Evolutionary conservation across 202 grass and related monocot genomes (phyloP), one percentile per base, ranked within the genome.

Genomic region (Carex sylvatica): DNA sequence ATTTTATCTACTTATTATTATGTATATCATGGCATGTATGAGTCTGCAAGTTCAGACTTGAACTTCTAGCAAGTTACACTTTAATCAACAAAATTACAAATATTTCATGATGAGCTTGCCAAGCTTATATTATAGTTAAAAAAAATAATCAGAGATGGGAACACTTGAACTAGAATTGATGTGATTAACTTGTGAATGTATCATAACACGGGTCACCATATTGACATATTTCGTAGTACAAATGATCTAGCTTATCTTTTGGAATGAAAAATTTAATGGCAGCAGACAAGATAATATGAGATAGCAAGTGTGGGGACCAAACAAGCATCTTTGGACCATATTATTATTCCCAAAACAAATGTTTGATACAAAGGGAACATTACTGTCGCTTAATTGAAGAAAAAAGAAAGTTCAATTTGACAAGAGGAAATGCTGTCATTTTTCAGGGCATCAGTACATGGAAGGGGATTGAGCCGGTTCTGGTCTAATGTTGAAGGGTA

Each of bases 401-500:
- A 19, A 40, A 68, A 67, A 38, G 38, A n/a, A 4, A 26, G 3
- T 68, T 15, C 31, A 40, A 40, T 68, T 65, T 68, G 33, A 40
- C 65, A 4, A 77, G n/a, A 46, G 30, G 7, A 19, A 33, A 56
- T 76, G 73, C 51, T 35, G 16, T 77, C 26, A 58, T 36, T 58
- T 77, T 54, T 59, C 80, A 98, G 96, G 78, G 93, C 88, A 36
- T 93, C 86, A 4, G 51, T 93, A 87, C 61, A 95, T 89, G 96
- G 96, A 83, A 98, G 89, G 84, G 92, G 91, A 55, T 87, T 95
- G 53, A 98, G 90, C 78, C 88, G 91, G 22, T 98, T 98, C 78
- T 98, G 96, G 96, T 93, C 89, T 61, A 84, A 85, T 82, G 88
- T 93, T 65, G 88, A 95, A 87, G 96, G 96, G 24, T 98, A 95